A percentile compares a stretch with the other conserved stretches of the same genome.
Evolutionary conservation across 2,329 filamentous ascomycete genomes (phyloP).

Genomic region (Akanthomyces muscarius): DNA sequence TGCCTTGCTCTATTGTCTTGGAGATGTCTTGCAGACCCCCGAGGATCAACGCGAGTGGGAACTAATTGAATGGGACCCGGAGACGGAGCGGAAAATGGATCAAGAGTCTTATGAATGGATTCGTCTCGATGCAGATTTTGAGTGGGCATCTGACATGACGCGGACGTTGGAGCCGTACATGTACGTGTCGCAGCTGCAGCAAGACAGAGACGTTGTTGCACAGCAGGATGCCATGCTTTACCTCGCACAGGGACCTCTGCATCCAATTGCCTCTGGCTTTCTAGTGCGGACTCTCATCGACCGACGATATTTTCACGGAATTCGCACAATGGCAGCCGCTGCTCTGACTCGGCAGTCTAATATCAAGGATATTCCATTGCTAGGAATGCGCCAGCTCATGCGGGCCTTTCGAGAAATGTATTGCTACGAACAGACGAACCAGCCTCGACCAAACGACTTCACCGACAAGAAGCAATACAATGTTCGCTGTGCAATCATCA

Average conservation of each 20-base stretch:
- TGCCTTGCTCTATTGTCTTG: constrained; percentile 82
- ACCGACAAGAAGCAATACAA: constrained; percentile 79
- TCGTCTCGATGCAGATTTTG: constrained; percentile 94
- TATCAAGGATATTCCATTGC: constrained; percentile 61
- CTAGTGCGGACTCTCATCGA: constrained; percentile 88
- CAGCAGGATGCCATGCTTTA: constrained; percentile 73
- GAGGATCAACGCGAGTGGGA: constrained; percentile 82
- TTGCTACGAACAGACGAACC: constrained; percentile 72
- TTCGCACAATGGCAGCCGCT: constrained; percentile 78
- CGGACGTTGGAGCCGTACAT: constrained; percentile 87
- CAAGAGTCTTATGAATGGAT: constrained; percentile 99
- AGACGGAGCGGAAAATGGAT: constrained; percentile 88
- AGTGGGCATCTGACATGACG: constrained; percentile 89
- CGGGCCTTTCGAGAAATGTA: constrained; percentile 86
- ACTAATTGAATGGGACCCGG: constrained; percentile 81
- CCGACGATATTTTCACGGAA: constrained; percentile 86
- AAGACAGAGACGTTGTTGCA: constrained; percentile 95
- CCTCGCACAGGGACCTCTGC: constrained; percentile 61
- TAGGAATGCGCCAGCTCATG: constrained; percentile 79
- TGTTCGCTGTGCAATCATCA: constrained; percentile 78
- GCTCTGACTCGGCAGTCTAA: constrained; percentile 74
- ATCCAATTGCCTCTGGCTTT: constrained; percentile 83
- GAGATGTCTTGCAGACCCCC: constrained; percentile 79
- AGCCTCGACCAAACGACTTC: constrained; percentile 88
- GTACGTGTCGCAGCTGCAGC: constrained; percentile 95